A percentile compares a stretch with the other conserved stretches of the same genome.
phyloP scores from a whole-genome alignment of 305 asterid species.

The Withania somnifera region DNA sequence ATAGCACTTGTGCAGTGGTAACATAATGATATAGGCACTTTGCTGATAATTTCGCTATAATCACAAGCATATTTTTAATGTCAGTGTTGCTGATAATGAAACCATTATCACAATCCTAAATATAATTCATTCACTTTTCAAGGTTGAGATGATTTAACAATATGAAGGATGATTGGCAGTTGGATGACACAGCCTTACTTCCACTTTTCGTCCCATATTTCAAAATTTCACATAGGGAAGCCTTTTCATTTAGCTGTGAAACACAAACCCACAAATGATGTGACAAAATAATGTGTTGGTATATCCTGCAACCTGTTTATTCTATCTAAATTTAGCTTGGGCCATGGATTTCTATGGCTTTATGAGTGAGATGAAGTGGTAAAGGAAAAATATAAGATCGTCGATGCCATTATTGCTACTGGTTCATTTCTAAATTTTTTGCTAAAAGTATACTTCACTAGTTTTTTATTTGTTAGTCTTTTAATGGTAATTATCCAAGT shows the following conservation, averaged over 20 bases:
- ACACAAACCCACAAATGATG: neutral
- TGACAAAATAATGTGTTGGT: neutral
- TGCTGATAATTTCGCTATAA: slow-evolving; percentile 8
- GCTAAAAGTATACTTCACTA: too few species aligned
- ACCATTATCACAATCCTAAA: slow-evolving; percentile 11
- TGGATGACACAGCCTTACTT: neutral
- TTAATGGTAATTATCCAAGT: too few species aligned
- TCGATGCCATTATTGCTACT: neutral
- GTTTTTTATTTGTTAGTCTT: too few species aligned
- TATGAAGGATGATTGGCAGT: neutral
- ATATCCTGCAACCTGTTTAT: neutral
- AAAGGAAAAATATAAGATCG: too few species aligned
- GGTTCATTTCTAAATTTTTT: too few species aligned
- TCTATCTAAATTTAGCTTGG: neutral
- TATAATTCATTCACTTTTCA: neutral
- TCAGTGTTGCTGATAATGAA: neutral
- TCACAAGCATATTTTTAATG: slow-evolving; percentile 1
- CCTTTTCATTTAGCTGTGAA: neutral
- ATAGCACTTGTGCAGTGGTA: slow-evolving; percentile 20
- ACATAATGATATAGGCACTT: neutral
- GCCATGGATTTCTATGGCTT: neutral
- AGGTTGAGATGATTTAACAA: neutral
- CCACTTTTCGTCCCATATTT: neutral
- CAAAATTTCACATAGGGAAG: neutral
- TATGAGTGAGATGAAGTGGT: too few species aligned